Base-by-base conservation (phyloP, 192 early-diverging fungal genomes). In the Umbelopsis sp. region DNA sequence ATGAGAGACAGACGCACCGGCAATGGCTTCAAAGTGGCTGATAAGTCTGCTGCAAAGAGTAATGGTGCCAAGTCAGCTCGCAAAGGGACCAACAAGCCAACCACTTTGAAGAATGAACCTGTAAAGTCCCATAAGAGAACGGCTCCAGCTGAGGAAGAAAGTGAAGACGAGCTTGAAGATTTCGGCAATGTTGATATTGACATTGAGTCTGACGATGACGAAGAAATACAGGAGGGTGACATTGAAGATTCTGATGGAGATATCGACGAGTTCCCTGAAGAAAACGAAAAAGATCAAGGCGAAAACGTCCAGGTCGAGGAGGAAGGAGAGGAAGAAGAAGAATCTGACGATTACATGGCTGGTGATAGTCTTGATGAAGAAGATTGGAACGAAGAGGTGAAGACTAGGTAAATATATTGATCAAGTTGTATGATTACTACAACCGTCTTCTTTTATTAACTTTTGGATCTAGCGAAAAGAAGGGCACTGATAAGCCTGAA, bases 131-230 rank as follows among this genome's bases (percentile, higher is more conserved):
- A 61, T 8, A 61, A 61, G 55, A 11, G 55, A 35, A 25, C 55
- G 16, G 55, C 55, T 35, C 55, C 55, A 61, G 64, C 50, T 27
- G 71, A 75, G 25, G 82, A 82, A 16, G 64, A 66, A 15, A 70
- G 75, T 18, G 71, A 84, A 2, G 79, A 81, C 16, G 73, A 85
- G 13, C 77, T 79, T 8, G 82, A 84, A 20, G 82, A 84, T 55
- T 84, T 89, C 70, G 84, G 71, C 5, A 78, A 85, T 6, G 74
- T 82, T 0, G 78, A 78, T 8, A 82, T 82, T 44, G 81, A 87
- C 44, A 84, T 85, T 74, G 69, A 76, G 47, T 84, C 85, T 4
- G 80, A 81, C n/a, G 85, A 84, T 12, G 85, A 87, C 33, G 73
- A 79, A 18, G 72, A 82, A 4, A 71, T 74, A 1, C 66, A 76